These are phyloP conservation scores for Cytospora paraplurivora DNA, from an alignment of 2,329 filamentous ascomycete species.

Conservation along the genomic window DNA sequence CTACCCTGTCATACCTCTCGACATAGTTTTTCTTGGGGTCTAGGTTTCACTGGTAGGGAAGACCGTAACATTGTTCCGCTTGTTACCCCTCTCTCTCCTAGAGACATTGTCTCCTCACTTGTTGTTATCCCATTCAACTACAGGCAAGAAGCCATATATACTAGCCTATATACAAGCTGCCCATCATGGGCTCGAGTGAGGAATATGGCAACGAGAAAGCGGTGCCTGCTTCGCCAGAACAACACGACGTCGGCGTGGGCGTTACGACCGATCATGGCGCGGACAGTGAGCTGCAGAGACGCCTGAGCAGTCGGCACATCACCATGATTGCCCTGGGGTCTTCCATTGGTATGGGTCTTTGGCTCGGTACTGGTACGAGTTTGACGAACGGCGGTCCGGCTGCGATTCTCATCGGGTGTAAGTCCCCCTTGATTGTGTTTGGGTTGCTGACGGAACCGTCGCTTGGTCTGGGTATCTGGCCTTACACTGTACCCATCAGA, in stretches of 20 bases:
- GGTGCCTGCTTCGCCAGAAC: slow-evolving; percentile 14
- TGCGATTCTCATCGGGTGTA: slow-evolving; percentile 47
- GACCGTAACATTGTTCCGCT: background rate
- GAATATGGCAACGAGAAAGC: slow-evolving; percentile 23
- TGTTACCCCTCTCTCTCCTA: background rate
- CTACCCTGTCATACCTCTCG: background rate
- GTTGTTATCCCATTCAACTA: background rate
- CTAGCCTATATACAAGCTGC: background rate
- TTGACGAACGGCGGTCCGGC: slow-evolving; percentile 46
- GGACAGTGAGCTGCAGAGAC: slow-evolving; percentile 39
- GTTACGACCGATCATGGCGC: slow-evolving; percentile 25
- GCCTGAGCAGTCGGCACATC: slow-evolving; percentile 49
- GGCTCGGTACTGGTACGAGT: slow-evolving; percentile 48
- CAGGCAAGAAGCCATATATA: background rate
- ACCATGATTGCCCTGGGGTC: slow-evolving; percentile 55
- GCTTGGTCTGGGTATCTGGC: too few relatives aligned
- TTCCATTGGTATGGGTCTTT: slow-evolving; percentile 50
- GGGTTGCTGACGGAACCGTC: too few relatives aligned
- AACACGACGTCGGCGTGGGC: slow-evolving; percentile 5
- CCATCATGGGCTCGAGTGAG: slow-evolving; percentile 25
- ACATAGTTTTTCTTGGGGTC: background rate
- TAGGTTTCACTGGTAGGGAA: background rate
- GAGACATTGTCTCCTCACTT: background rate
- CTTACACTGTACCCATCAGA: too few relatives aligned
- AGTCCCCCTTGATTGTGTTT: slow-evolving; percentile 12